A percentile compares a stretch with the other conserved stretches of the same genome.
phyloP scores from a whole-genome alignment of 2,329 filamentous ascomycete genomes.

The Botrytis sinoallii region DNA sequence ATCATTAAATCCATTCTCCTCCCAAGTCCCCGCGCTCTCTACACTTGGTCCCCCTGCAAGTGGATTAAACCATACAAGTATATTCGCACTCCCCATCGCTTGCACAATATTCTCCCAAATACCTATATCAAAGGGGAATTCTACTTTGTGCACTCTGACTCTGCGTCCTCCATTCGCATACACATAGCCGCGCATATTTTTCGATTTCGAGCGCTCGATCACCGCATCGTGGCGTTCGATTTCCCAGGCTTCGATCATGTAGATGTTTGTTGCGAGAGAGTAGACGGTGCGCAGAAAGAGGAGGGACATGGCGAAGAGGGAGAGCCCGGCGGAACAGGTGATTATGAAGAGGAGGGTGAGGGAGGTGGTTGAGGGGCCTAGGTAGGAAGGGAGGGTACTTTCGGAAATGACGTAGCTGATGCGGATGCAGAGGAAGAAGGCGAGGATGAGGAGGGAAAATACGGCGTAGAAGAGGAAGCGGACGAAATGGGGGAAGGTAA shows the following conservation, averaged over 20 bases:
- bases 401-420: conserved; percentile 59
- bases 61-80: conserved; percentile 67
- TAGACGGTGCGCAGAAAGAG: conserved; percentile 62
- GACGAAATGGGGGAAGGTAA: conserved; percentile 77
- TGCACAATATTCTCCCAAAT: conserved; percentile 71
- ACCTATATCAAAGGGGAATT: conserved; percentile 81
- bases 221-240: conserved; percentile 65
- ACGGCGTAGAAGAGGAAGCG: conserved; percentile 70
- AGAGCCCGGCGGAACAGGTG: conserved; percentile 54
- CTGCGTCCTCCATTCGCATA: conserved; percentile 47
- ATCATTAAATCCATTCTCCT: conserved; percentile 76
- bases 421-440: conserved; percentile 58
- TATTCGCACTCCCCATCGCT: conserved; percentile 69
- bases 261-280: conserved; percentile 65
- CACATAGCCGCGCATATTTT: conserved; percentile 41
- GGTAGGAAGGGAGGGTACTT: conserved; percentile 68
- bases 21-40: conserved; percentile 51
- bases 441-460: conserved; percentile 59
- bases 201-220: conserved; percentile 73
- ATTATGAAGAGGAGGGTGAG: conserved; percentile 62
- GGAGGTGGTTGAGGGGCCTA: conserved; percentile 61
- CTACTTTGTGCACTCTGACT: conserved; percentile 58
- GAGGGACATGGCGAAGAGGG: conserved; percentile 60
- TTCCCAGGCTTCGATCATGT: conserved; percentile 81
- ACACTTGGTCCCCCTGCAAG: conserved; percentile 51